Base-by-base conservation (phyloP, 352 stramenopile species). In the Albugo candida region DNA sequence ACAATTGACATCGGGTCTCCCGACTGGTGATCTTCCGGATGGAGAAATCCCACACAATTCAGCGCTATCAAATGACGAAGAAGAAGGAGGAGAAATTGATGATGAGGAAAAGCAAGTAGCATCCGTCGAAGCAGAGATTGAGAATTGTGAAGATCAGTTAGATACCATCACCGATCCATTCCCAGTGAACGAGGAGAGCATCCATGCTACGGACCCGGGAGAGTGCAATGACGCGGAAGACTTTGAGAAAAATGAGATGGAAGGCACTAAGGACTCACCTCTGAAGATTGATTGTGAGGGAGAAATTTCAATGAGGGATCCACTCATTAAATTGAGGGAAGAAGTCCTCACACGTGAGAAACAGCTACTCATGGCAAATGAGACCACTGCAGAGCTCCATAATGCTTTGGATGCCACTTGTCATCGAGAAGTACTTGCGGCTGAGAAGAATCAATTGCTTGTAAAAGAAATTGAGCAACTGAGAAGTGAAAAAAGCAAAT, bases 361-460 rank as follows among this genome's bases (percentile, higher is more conserved):
- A 3, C 77, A 89, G 51, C 38, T 89, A 10, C 31, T 89, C 47
- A 59, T 69, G 12, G 77, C 72, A 8, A 83, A 67, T 0, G 52
- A 64, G 1, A 67, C 66, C 4, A 82, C 86, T 48, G 60, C 63
- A 17, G 69, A 86, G 49, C 60, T 89, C 10, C 73, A 85, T 42
- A 60, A 82, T 34, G 76, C 85, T 45, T 61, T 89, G 17, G 76
- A 89, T 55, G 69, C 78, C 40, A 76, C 72, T 1, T 79, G 70
- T 40, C 59, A 68, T 38, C 69, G 71, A 2, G 75, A 85, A 21
- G 63, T 82, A 11, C 62, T 52, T 11, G 73, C 70, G 0, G 70
- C 83, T 1, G 73, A 82, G 46, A 65, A 64, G 8, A 59, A 65
- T n/a, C 64, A 72, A 5, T 73, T 64, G 34, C 49, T 85, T 12